Evolutionary conservation across 495 filamentous ascomycete species (phyloP).

Genomic region (Emericellopsis terricola): DNA sequence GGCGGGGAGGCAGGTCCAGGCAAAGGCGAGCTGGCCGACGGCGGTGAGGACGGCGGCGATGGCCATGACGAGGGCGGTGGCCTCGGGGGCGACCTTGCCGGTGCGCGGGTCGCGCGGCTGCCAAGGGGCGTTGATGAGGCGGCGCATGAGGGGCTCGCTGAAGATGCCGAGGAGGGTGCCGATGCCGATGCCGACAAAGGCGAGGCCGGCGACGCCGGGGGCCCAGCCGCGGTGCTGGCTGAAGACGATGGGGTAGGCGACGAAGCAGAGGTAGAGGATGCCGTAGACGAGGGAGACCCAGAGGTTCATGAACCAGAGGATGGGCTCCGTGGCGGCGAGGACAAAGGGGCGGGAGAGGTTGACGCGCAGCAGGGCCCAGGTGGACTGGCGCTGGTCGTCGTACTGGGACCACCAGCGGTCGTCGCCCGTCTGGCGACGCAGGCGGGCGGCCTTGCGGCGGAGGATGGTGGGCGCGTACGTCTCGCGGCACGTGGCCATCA

Average conservation of each 20-base stretch:
- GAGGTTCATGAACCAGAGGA: conserved; percentile 70
- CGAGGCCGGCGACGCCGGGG: conserved; percentile 50
- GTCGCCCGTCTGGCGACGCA: conserved; percentile 59
- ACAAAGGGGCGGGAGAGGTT: conserved; percentile 63
- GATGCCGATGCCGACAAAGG: conserved; percentile 66
- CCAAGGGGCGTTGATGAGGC: conserved; percentile 52
- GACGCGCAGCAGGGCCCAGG: conserved; percentile 32
- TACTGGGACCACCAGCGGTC: conserved; percentile 61
- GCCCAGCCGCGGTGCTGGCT: conserved; percentile 54
- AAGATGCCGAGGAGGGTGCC: conserved; percentile 50
- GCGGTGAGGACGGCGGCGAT: conserved; percentile 51
- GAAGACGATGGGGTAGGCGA: conserved; percentile 70
- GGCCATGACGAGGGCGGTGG: conserved; percentile 52
- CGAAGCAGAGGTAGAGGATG: conserved; percentile 76
- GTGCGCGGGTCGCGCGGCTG: conserved; percentile 52
- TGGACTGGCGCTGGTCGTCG: conserved; percentile 41
- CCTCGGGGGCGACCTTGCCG: conserved; percentile 49
- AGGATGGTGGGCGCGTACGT: conserved; percentile 66
- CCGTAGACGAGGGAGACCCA: conserved; percentile 40
- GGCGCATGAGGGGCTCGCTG: conserved; percentile 51
- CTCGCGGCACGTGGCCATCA: conserved; percentile 42
- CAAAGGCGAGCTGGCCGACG: conserved; percentile 58
- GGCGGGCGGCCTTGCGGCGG: conserved; percentile 43
- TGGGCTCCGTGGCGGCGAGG: conserved; percentile 66
- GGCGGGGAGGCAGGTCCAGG: conserved; percentile 58